These are phyloP conservation scores for Solanum chmielewskii DNA, from an alignment of 257 asterid species.

Conservation along the genomic window DNA sequence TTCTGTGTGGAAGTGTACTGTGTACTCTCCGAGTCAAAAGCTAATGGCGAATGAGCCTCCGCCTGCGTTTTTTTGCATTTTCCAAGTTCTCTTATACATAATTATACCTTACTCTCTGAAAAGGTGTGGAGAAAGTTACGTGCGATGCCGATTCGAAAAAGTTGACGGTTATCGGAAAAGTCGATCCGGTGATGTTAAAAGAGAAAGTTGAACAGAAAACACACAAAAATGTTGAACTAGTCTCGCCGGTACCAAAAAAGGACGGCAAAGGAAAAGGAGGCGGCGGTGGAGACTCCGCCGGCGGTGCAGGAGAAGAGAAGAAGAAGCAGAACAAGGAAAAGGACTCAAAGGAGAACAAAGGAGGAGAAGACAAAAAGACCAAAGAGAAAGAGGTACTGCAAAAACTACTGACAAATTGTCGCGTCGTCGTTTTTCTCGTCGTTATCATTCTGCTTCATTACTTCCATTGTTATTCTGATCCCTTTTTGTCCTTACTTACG, in stretches of 20 bases:
- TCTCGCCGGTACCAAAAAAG: constrained; percentile 42
- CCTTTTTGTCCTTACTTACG: neutral
- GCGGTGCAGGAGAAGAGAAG: neutral
- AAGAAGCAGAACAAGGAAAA: neutral
- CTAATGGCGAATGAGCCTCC: neutral
- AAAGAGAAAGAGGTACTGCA: constrained; percentile 34
- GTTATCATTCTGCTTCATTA: neutral
- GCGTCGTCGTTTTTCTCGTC: neutral
- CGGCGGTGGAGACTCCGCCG: neutral
- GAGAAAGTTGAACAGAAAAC: constrained; percentile 53
- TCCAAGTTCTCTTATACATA: too few species aligned
- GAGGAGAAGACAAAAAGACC: constrained; percentile 15
- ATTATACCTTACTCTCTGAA: neutral
- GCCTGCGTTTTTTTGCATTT: neutral
- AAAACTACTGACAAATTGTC: neutral
- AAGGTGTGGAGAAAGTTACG: constrained; percentile 42
- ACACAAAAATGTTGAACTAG: constrained; percentile 46
- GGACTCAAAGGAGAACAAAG: constrained; percentile 7
- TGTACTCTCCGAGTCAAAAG: neutral
- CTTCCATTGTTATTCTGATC: neutral
- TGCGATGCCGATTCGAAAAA: constrained; percentile 31
- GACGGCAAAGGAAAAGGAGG: constrained; percentile 3
- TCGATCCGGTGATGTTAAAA: constrained; percentile 58
- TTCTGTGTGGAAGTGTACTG: neutral
- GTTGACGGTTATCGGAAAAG: constrained; percentile 58